phyloP scores from a whole-genome alignment of 2,329 filamentous ascomycete species.

The Aspergillus sp. region DNA sequence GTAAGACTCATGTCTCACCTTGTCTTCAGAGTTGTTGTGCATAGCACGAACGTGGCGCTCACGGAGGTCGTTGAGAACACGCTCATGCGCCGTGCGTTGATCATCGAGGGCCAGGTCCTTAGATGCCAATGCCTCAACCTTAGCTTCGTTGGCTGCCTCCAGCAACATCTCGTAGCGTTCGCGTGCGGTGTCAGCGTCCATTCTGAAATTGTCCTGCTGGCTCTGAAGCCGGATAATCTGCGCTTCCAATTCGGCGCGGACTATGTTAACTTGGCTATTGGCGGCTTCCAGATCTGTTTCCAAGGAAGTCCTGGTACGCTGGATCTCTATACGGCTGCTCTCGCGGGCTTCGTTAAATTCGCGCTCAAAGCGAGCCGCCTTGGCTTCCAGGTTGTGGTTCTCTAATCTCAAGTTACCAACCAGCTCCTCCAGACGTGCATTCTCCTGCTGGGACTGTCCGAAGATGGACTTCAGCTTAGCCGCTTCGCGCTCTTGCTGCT shows the following conservation, averaged over 20 bases:
- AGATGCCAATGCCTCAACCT: constrained; percentile 50
- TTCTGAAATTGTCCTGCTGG: constrained; percentile 68
- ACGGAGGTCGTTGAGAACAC: constrained; percentile 66
- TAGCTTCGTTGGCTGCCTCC: constrained; percentile 68
- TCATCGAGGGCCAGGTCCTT: constrained; percentile 51
- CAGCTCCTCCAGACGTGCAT: constrained; percentile 57
- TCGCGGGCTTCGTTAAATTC: constrained; percentile 82
- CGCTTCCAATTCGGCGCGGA: constrained; percentile 73
- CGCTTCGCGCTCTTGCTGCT: constrained; percentile 67
- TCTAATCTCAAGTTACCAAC: constrained; percentile 44
- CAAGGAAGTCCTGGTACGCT: constrained; percentile 70
- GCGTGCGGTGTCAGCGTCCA: constrained; percentile 74
- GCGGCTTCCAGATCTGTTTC: constrained; percentile 76
- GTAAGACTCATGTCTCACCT: constrained; percentile 69
- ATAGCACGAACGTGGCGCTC: constrained; percentile 68
- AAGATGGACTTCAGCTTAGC: constrained; percentile 74
- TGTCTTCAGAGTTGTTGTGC: constrained; percentile 70
- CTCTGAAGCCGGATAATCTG: constrained; percentile 65
- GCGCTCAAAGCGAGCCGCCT: constrained; percentile 63
- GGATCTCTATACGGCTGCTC: constrained; percentile 69
- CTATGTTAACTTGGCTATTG: constrained; percentile 76
- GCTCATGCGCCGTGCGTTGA: constrained; percentile 60
- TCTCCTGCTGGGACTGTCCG: constrained; percentile 54
- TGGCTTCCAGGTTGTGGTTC: constrained; percentile 65
- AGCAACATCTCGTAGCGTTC: constrained; percentile 77